Evolutionary conservation across 257 asterid species (phyloP).

Genomic region (Ilex asprella): DNA sequence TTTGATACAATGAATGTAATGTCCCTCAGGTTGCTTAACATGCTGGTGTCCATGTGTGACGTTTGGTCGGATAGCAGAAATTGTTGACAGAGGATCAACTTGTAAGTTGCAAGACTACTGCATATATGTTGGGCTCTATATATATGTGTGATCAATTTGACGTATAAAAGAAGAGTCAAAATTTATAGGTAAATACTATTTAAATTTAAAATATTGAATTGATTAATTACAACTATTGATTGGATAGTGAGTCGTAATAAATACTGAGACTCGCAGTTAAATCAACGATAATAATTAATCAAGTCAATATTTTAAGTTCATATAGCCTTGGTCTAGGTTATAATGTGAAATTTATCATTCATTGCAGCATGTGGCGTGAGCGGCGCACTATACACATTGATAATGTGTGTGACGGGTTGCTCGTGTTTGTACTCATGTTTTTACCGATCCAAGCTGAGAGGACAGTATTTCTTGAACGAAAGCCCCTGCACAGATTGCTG

Average conservation of each 20-base stretch:
- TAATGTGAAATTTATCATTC: background rate
- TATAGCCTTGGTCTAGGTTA: no score
- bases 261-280: no score
- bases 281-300: no score
- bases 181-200: no score
- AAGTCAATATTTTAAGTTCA: no score
- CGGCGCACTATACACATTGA: slow-evolving; percentile 39
- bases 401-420: slow-evolving; percentile 38
- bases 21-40: slow-evolving; percentile 47
- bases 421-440: slow-evolving; percentile 56
- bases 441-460: slow-evolving; percentile 56
- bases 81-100: slow-evolving; percentile 55
- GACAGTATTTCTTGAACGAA: slow-evolving; percentile 44
- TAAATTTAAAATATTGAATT: no score
- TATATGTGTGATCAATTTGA: no score
- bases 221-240: no score
- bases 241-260: no score
- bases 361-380: slow-evolving; percentile 60
- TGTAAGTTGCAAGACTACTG: slow-evolving; percentile 24
- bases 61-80: slow-evolving; percentile 68
- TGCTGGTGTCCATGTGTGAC: slow-evolving; percentile 67
- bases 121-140: no score
- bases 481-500: slow-evolving; percentile 53
- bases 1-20: no score
- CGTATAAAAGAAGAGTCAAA: no score